phyloP scores from a whole-genome alignment of 2,329 filamentous ascomycete genomes.

The Epichloe baconii region DNA sequence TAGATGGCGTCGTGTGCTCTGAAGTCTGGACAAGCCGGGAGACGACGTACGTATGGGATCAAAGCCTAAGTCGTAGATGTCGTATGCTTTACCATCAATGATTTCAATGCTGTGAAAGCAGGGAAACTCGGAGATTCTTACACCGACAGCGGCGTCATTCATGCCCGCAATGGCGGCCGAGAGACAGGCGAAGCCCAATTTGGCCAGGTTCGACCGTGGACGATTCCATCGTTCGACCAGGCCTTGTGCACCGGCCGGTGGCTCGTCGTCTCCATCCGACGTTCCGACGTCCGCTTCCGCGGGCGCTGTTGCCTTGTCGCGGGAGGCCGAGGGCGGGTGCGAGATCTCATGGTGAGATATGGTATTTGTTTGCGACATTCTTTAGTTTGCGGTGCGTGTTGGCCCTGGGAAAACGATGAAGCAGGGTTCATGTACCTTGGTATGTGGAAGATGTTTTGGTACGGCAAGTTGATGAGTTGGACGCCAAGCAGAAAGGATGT shows the following conservation, averaged over 20 bases:
- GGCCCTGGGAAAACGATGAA: no score
- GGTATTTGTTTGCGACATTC: background rate
- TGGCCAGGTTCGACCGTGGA: constrained; percentile 19
- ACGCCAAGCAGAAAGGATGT: no score
- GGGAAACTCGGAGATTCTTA: constrained; percentile 16
- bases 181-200: constrained; percentile 34
- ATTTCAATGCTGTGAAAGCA: background rate
- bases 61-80: constrained; percentile 9
- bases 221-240: constrained; percentile 23
- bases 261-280: constrained; percentile 7
- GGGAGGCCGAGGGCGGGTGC: background rate
- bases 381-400: background rate
- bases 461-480: no score
- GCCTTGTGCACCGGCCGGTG: constrained; percentile 13
- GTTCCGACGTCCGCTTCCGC: background rate
- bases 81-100: no score
- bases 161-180: constrained; percentile 47
- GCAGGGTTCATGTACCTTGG: no score
- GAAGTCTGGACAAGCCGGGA: no score
- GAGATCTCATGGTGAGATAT: background rate
- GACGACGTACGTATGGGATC: constrained; percentile 23
- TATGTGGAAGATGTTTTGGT: no score
- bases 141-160: constrained; percentile 50
- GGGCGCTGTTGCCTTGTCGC: background rate
- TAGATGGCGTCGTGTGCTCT: no score